phyloP scores from a whole-genome alignment of 2,329 filamentous ascomycete species.

The Tolypocladium inflatum region DNA sequence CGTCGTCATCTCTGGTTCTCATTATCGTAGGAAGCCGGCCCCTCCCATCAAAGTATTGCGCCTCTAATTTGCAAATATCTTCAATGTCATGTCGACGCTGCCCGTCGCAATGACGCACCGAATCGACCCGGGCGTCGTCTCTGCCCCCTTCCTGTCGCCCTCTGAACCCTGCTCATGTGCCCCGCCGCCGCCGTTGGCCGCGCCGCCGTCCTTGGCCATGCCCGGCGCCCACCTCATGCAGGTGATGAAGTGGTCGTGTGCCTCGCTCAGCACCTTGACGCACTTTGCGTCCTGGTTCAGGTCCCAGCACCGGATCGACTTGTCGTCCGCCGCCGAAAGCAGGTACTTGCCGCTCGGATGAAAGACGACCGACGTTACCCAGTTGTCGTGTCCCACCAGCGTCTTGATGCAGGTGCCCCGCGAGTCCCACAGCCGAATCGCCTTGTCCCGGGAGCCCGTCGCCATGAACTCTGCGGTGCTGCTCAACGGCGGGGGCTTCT shows the following conservation, averaged over 20 bases:
- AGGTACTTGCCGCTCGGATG: constrained; percentile 90
- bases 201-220: constrained; percentile 7
- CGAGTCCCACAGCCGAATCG: constrained; percentile 81
- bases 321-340: constrained; percentile 79
- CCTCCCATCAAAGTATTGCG: not conserved
- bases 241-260: constrained; percentile 76
- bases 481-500: constrained; percentile 65
- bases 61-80: constrained; percentile 58
- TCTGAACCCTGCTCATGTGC: constrained; percentile 8
- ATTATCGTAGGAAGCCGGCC: not conserved
- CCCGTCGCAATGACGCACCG: constrained; percentile 81
- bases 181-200: constrained; percentile 4
- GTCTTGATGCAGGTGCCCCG: constrained; percentile 79
- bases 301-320: constrained; percentile 91
- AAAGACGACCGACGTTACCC: constrained; percentile 79
- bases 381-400: constrained; percentile 84
- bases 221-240: constrained; percentile 81
- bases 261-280: constrained; percentile 69
- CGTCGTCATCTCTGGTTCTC: not conserved
- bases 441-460: constrained; percentile 83
- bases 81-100: constrained; percentile 71
- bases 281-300: constrained; percentile 82
- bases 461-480: constrained; percentile 82
- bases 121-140: constrained; percentile 50
- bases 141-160: constrained; percentile 36